Percentiles rank a stretch among this genome's conserved stretches.
Conservation (phyloP, 495 filamentous ascomycete species). For the Lepraria neglecta region DNA sequence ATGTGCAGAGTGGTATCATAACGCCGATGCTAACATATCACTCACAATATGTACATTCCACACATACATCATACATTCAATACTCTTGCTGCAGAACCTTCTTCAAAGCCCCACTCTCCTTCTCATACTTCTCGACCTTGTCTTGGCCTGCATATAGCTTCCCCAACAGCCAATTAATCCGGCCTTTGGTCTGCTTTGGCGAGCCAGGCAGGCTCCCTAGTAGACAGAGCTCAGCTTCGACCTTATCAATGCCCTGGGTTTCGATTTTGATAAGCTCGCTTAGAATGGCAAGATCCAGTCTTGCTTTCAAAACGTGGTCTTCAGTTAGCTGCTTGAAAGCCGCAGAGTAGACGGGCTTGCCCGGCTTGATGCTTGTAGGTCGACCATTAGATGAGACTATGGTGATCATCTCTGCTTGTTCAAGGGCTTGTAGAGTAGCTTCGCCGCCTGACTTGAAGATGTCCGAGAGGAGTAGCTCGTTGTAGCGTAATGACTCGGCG, state of each 20-base stretch:
- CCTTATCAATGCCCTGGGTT: slow-evolving; percentile 67
- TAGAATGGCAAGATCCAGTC: slow-evolving; percentile 67
- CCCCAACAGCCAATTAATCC: slow-evolving; percentile 62
- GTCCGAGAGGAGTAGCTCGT: slow-evolving; percentile 69
- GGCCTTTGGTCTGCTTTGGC: slow-evolving; percentile 52
- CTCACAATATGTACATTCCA: slow-evolving; percentile 5
- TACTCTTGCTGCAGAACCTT: slow-evolving; percentile 42
- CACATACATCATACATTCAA: slow-evolving; percentile 3
- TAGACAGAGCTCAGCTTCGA: slow-evolving; percentile 67
- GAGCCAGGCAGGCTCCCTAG: slow-evolving; percentile 56
- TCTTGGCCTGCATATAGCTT: slow-evolving; percentile 67
- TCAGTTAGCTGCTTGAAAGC: slow-evolving; percentile 66
- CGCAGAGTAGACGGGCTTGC: slow-evolving; percentile 79
- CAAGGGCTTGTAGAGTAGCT: slow-evolving; percentile 65
- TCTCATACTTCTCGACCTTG: slow-evolving; percentile 71
- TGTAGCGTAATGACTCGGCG: slow-evolving; percentile 62
- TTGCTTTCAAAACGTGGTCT: slow-evolving; percentile 64
- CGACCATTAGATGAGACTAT: slow-evolving; percentile 67
- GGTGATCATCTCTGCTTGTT: slow-evolving; percentile 81
- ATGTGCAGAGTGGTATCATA: slow-evolving; percentile 19
- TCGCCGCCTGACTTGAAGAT: slow-evolving; percentile 66
- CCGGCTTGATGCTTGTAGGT: slow-evolving; percentile 67
- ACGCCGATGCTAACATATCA: background rate
- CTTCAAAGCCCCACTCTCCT: slow-evolving; percentile 63
- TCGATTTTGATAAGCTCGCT: slow-evolving; percentile 63